phyloP scores from a whole-genome alignment of 2,329 filamentous ascomycete genomes.

The Apiospora hydei region DNA sequence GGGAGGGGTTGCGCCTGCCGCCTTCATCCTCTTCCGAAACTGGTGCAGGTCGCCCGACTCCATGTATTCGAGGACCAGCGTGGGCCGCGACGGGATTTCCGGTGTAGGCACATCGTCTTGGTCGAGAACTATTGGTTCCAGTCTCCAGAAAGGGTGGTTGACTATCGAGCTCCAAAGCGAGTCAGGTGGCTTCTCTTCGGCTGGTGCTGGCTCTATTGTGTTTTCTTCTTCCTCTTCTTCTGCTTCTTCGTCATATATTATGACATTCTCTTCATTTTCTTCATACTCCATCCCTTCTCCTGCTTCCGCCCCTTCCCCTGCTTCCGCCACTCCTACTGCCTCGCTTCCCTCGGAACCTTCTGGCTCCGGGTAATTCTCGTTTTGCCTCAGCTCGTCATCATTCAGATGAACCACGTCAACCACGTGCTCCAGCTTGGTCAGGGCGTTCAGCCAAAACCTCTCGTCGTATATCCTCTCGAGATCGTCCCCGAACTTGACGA shows the following conservation, averaged over 20 bases:
- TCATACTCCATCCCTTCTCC: too few species aligned
- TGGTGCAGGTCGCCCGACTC: conserved; percentile 12
- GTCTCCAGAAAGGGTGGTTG: neutral
- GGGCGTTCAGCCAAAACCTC: neutral
- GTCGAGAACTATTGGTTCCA: neutral
- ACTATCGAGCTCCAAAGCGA: neutral
- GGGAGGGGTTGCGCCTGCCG: neutral
- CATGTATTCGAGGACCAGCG: conserved; percentile 22
- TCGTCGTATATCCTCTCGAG: neutral
- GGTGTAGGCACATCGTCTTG: neutral
- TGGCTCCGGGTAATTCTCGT: too few species aligned
- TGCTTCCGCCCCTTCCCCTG: too few species aligned
- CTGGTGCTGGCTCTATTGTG: neutral
- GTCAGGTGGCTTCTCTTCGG: neutral
- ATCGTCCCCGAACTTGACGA: neutral
- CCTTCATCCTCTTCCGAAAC: conserved; percentile 14
- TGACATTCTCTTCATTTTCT: neutral
- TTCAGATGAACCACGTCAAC: neutral
- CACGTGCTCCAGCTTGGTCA: neutral
- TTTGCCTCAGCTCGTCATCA: neutral
- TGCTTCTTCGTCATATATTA: neutral
- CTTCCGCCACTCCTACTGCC: too few species aligned
- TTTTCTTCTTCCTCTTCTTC: neutral
- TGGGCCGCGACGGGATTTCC: neutral
- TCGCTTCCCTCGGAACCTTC: neutral